Conservation (phyloP, 306 rosid species). For the Alnus rubra region DNA sequence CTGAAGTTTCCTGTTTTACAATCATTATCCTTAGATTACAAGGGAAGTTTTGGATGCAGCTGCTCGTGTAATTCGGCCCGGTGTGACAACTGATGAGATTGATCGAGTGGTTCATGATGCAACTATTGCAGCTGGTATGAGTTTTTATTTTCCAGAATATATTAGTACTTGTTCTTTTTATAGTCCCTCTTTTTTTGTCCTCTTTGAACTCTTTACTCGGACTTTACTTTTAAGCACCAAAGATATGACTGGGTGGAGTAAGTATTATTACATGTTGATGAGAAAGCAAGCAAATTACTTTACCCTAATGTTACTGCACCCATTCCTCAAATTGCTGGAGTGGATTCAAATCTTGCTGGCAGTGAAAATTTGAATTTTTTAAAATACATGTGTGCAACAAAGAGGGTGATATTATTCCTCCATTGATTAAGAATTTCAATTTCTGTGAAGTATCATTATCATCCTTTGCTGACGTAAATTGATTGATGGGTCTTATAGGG, state of each 20-base stretch:
- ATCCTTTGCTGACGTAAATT: too few relatives aligned
- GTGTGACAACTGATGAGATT: slow-evolving; percentile 93
- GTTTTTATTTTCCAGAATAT: slow-evolving; percentile 15
- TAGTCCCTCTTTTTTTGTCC: background rate
- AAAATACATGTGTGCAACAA: too few relatives aligned
- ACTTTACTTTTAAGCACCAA: background rate
- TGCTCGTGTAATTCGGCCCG: slow-evolving; percentile 80
- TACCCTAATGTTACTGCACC: too few relatives aligned
- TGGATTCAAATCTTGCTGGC: too few relatives aligned
- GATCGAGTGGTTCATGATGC: slow-evolving; percentile 92
- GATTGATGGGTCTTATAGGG: too few relatives aligned
- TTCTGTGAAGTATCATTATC: too few relatives aligned
- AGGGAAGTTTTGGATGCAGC: slow-evolving; percentile 94
- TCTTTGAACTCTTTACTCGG: background rate
- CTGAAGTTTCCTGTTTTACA: background rate
- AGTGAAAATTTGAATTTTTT: too few relatives aligned
- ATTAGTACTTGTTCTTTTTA: background rate
- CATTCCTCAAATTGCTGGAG: too few relatives aligned
- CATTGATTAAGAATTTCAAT: too few relatives aligned
- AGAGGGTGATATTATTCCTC: too few relatives aligned
- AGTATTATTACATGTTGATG: too few relatives aligned
- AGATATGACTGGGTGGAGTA: background rate
- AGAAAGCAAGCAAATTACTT: too few relatives aligned
- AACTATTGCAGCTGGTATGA: slow-evolving; percentile 81
- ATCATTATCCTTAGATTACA: slow-evolving; percentile 54